Conservation (phyloP, 768 basidiomycete species). For the Clathrus columnatus region DNA sequence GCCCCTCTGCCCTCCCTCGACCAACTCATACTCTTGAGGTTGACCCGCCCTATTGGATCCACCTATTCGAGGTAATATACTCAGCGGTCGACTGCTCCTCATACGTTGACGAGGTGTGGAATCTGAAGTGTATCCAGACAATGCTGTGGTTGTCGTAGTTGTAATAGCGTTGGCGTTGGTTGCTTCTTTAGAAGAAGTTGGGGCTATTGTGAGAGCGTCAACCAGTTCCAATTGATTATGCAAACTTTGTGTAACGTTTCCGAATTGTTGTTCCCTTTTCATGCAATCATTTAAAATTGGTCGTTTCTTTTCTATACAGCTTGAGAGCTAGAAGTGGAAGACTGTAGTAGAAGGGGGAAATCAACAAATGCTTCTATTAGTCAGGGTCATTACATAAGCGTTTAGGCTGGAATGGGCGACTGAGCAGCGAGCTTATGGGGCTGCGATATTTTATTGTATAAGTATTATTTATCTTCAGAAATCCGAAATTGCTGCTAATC, state of each 20-base stretch:
- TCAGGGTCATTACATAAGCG: no score
- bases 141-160: neutral
- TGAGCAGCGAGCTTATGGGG: no score
- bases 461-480: no score
- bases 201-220: no score
- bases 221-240: neutral
- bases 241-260: neutral
- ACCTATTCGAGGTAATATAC: constrained; percentile 3
- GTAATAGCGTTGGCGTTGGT: no score
- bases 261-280: no score
- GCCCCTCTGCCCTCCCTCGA: neutral
- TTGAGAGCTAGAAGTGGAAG: no score
- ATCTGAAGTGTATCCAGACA: neutral
- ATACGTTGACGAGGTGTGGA: neutral
- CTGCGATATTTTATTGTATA: no score
- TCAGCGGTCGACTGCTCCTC: constrained; percentile 1
- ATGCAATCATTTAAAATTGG: neutral
- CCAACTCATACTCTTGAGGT: neutral
- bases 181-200: neutral
- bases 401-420: no score
- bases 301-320: neutral
- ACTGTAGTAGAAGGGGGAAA: no score
- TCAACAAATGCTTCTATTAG: no score
- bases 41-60: neutral
- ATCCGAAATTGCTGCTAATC: no score